Base-by-base conservation (phyloP, 768 basidiomycete genomes). In the Pleurotus eryngii region DNA sequence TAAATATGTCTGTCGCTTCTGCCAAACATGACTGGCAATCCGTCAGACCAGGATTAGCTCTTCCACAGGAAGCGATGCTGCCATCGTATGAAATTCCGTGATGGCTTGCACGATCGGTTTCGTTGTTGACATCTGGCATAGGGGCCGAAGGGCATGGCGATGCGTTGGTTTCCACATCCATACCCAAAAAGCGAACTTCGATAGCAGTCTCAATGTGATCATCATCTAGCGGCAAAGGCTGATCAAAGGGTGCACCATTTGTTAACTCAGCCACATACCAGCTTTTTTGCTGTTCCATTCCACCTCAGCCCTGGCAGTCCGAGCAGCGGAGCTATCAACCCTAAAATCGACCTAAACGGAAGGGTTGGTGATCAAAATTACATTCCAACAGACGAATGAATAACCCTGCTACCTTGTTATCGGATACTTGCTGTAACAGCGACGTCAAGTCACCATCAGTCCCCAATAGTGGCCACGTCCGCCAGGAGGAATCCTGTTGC, bases 241-340 rank as follows among this genome's bases (percentile, higher is more conserved):
- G 54, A 60, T 61, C 59, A 51, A 40, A 27, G 42, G 17, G 37
- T 30, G 37, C 6, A 17, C 2, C 22, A 18, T 18, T 45, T 12
- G 51, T 38, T 55, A 38, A 48, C 20, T 15, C 12, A 50, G 38
- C 27, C 6, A 67, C 77, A 56, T 60, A 89, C 92, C 90, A 61
- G 89, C 87, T 78, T 92, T 91, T 74, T 92, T 92, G 70, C 91
- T 96, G 62, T 92, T 92, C 83, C 88, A 92, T 64, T 92, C 90
- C 37, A 89, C 73, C 9, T 68, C 72, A 22, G 75, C 67, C 5
- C 86, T 81, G 39, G 84, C 80, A 4, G 75, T 72, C 60, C 80
- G 83, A 11, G 86, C 75, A 50, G 81, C 77, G 9, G 81, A 74
- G 1, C 85, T 82, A 63, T 95, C 90, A 30, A 95, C 71, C 35